Conservation (phyloP, 1,139 yeast species). For the Blastobotrys malaysiensis region DNA sequence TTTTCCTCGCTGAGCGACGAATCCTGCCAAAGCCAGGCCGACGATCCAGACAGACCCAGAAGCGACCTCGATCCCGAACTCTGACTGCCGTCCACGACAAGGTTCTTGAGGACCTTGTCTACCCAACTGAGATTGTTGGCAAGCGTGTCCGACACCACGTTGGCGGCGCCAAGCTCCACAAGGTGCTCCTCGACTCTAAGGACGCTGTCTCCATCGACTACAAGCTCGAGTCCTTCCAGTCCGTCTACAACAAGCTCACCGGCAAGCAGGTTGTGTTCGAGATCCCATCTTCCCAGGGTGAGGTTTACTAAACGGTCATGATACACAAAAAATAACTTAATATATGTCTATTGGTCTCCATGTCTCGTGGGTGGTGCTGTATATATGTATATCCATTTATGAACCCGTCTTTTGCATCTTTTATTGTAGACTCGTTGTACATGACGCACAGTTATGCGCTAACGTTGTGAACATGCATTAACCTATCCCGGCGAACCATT, state of each 20-base stretch:
- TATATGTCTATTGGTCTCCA: not conserved
- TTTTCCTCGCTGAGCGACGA: slow-evolving; percentile 99
- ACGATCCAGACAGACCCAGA: slow-evolving; percentile 85
- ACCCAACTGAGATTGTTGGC: slow-evolving; percentile 99
- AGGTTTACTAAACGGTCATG: slow-evolving; percentile 46
- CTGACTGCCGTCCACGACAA: slow-evolving; percentile 98
- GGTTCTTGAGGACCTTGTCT: slow-evolving; percentile 97
- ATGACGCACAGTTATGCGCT: too few relatives aligned
- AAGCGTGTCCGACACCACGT: slow-evolving; percentile 99
- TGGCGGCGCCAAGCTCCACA: slow-evolving; percentile 98
- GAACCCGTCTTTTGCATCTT: too few relatives aligned
- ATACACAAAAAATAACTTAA: not conserved
- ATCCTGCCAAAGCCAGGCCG: slow-evolving; percentile 88
- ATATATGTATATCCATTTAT: too few relatives aligned
- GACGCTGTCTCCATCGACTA: slow-evolving; percentile 96
- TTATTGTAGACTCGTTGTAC: too few relatives aligned
- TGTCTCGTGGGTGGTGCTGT: too few relatives aligned
- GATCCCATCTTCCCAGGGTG: slow-evolving; percentile 65
- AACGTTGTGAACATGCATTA: too few relatives aligned
- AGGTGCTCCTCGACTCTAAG: slow-evolving; percentile 97
- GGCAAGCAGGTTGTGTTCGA: slow-evolving; percentile 99
- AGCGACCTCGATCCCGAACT: slow-evolving; percentile 99
- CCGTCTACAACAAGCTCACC: slow-evolving; percentile 96
- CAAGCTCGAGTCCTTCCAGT: slow-evolving; percentile 99
- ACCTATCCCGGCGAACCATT: too few relatives aligned